Evolutionary conservation across 495 filamentous ascomycete species (phyloP), one percentile per base, ranked within the genome.

Genomic region (Xylaria sp.): DNA sequence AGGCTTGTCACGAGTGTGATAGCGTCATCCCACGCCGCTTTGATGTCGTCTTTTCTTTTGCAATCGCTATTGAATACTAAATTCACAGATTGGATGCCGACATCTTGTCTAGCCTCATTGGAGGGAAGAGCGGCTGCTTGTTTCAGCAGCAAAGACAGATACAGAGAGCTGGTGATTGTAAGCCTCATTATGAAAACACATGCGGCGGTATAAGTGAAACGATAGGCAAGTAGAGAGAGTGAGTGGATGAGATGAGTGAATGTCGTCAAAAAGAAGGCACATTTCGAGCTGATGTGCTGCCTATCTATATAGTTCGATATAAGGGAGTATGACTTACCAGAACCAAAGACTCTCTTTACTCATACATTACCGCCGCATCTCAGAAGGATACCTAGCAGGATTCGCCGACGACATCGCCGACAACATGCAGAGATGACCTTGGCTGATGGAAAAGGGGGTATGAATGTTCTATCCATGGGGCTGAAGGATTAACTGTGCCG

Each of bases 21-120:
- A 61, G 57, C 57, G 57, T 61, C 57, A 19, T 41, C 57, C 57
- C 57, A 61, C 57, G 57, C 57, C 17, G 14, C 35, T 61, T 61
- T 33, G 17, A 61, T 61, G 15, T 37, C 31, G 31, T 19, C 24
- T 37, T 61, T 31, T 37, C 35, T 61, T 61, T 61, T 61, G 57
- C 57, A 61, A 37, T 61, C 31, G 57, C 17, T 33, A 37, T 12
- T 61, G 21, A 61, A 61, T n/a, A 61, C 57, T 40, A 61, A 40
- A 40, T 61, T 61, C 33, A 61, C 57, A 61, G 57, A 61, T 61
- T 61, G 17, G 33, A 61, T 61, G 57, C 57, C 57, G 33, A 61
- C 57, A 61, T 61, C 57, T 37, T 61, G 31, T 61, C 57, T 61
- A 61, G 57, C 35, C 57, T 61, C 4, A 17, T 61, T 37, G 9